phyloP scores from a whole-genome alignment of 805 yeast species.

The Candida broadrunensis region DNA sequence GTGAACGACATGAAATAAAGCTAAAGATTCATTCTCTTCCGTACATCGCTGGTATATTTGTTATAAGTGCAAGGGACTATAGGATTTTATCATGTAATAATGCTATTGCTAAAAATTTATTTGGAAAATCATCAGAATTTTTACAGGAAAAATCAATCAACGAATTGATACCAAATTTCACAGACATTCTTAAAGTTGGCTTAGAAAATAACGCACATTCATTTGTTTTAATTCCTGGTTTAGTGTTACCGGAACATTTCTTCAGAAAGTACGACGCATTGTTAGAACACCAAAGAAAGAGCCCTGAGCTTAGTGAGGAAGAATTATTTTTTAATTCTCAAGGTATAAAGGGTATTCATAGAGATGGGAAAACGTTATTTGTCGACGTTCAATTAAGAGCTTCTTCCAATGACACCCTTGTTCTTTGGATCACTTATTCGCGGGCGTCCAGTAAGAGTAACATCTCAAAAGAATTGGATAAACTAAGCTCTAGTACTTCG shows the following conservation, averaged over 20 bases:
- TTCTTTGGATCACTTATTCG: constrained; percentile 86
- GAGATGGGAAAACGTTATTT: constrained; percentile 62
- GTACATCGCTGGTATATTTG: constrained; percentile 82
- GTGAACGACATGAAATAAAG: constrained; percentile 42
- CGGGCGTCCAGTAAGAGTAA: constrained; percentile 32
- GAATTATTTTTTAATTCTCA: constrained; percentile 54
- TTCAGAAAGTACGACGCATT: constrained; percentile 68
- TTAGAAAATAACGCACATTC: constrained; percentile 20
- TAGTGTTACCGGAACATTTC: constrained; percentile 88
- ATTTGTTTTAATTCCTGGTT: constrained; percentile 48
- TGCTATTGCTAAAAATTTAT: constrained; percentile 73
- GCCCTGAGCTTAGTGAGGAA: constrained; percentile 35
- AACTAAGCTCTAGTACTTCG: constrained; percentile 17
- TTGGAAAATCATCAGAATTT: constrained; percentile 61
- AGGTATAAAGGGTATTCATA: constrained; percentile 67
- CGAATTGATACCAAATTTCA: constrained; percentile 61
- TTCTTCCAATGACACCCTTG: constrained; percentile 52
- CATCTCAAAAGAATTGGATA: constrained; percentile 22
- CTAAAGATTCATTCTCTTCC: constrained; percentile 75
- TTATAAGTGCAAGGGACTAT: constrained; percentile 51
- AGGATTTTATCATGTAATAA: constrained; percentile 70
- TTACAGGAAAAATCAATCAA: constrained; percentile 44
- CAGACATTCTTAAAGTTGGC: constrained; percentile 42
- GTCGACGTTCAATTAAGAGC: constrained; percentile 83
- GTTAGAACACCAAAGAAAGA: constrained; percentile 14